These are phyloP conservation scores for Saccharum spontaneum DNA, from an alignment of 176 grass and related monocot species.

Conservation along the genomic window DNA sequence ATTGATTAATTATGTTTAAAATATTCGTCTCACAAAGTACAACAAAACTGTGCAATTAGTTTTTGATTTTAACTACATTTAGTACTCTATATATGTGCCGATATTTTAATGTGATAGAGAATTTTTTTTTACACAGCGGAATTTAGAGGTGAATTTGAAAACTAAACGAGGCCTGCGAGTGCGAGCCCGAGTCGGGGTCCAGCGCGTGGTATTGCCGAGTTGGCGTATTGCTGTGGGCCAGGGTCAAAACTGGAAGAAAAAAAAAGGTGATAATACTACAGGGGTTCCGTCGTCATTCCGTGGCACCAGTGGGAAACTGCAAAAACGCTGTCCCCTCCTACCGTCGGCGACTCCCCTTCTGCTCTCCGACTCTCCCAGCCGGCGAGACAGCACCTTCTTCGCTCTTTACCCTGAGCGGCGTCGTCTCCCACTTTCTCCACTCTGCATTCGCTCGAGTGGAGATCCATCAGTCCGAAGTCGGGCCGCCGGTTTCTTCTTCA, in stretches of 20 bases:
- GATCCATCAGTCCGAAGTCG: not conserved
- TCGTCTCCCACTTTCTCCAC: not conserved
- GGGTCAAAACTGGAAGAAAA: not conserved
- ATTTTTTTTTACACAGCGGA: too few relatives aligned
- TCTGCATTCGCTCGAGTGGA: not conserved
- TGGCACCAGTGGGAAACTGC: not conserved
- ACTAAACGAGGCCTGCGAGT: too few relatives aligned
- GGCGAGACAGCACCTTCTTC: not conserved
- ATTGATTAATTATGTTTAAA: too few relatives aligned
- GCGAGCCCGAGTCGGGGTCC: not conserved
- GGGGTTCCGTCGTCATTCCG: too few relatives aligned
- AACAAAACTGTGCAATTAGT: too few relatives aligned
- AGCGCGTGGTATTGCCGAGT: not conserved
- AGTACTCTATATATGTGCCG: too few relatives aligned
- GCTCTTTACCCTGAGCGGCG: not conserved
- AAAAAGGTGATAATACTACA: too few relatives aligned
- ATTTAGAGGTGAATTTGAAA: too few relatives aligned
- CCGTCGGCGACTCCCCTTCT: not conserved
- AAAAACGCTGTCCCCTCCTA: too few relatives aligned
- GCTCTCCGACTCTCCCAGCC: not conserved
- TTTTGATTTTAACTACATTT: too few relatives aligned
- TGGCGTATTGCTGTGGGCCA: not conserved
- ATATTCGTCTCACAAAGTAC: too few relatives aligned
- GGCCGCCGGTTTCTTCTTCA: not conserved
- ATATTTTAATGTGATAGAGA: too few relatives aligned